phyloP scores from a whole-genome alignment of 1,284 basidiomycete species.

The Fomitopsis betulina region DNA sequence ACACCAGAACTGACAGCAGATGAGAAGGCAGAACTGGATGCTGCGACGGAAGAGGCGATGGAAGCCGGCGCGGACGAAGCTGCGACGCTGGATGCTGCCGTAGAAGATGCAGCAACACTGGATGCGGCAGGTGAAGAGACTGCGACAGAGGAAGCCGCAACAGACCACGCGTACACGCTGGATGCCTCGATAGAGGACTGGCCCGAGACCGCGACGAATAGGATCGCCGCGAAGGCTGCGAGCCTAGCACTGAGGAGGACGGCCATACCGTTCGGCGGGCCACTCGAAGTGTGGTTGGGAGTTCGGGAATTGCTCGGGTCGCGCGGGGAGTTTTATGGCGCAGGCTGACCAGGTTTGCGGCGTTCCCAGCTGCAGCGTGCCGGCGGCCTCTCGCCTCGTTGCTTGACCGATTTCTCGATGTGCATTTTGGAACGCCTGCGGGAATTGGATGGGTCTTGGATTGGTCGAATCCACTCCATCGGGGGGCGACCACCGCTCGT shows the following conservation, averaged over 20 bases:
- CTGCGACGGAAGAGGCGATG: background rate
- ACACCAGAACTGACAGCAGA: conserved; percentile 1
- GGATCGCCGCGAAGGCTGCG: conserved; percentile 10
- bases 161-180: conserved; percentile 5
- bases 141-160: background rate
- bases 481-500: no score
- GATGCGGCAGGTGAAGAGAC: conserved; percentile 4
- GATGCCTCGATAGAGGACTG: conserved; percentile 6
- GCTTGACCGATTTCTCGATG: background rate
- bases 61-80: background rate
- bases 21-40: background rate
- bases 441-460: background rate
- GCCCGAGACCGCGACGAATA: conserved; percentile 7
- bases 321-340: background rate
- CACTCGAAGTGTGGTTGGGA: background rate
- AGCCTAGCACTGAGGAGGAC: conserved; percentile 4
- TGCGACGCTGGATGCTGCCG: background rate
- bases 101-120: background rate
- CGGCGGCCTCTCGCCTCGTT: background rate
- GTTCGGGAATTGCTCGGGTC: background rate
- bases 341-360: background rate
- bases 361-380: background rate
- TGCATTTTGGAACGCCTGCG: background rate
- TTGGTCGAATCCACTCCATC: background rate
- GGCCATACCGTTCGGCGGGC: background rate